Evolutionary conservation across 306 rosid genomes (phyloP), one percentile per base, ranked within the genome.

Genomic region (Lathyrus oleraceus): DNA sequence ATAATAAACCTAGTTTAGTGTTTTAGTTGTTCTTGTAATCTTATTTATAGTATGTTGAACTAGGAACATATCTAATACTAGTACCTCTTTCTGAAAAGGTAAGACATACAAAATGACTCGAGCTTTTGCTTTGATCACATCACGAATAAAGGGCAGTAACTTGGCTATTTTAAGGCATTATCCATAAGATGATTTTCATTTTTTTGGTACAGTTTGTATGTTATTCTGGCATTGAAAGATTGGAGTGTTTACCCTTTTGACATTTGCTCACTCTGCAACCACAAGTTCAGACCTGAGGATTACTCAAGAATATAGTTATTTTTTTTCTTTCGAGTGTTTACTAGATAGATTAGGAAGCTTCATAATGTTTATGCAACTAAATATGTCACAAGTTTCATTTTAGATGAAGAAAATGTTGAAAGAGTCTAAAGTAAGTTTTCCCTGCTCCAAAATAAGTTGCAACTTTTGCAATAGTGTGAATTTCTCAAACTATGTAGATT

Each of bases 361-460:
- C 35, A 52, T 52, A 11, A 39, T 43, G 48, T 57, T 65, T 72
- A 43, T 42, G 44, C 11, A 48, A 64, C 35, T 56, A 48, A 36
- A 39, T 36, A 12, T 19, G 10, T 48, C 45, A 27, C 9, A 36
- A 48, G 5, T 20, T 61, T 42, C 2, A 8, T 17, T 59, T 12
- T 44, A 6, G 44, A 12, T 71, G 36, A 59, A 30, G 49, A 35
- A 48, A 48, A 61, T 38, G 9, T 56, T 73, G 47, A 51, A 51
- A 17, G 45, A 65, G 52, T 53, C 44, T 63, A 52, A 52, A 64
- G 13, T 38, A 57, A 61, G 39, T 48, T 36, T 73, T 19, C 25
- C 19, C n/a, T 17, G 12, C 35, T 44, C 3, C 14, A 44, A 25
- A 72, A 10, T 32, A 32, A 45, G 15, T 64, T 12, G 3, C 36